Base-by-base conservation (phyloP, 164 flowering plant species). In the Buxus sempervirens region DNA sequence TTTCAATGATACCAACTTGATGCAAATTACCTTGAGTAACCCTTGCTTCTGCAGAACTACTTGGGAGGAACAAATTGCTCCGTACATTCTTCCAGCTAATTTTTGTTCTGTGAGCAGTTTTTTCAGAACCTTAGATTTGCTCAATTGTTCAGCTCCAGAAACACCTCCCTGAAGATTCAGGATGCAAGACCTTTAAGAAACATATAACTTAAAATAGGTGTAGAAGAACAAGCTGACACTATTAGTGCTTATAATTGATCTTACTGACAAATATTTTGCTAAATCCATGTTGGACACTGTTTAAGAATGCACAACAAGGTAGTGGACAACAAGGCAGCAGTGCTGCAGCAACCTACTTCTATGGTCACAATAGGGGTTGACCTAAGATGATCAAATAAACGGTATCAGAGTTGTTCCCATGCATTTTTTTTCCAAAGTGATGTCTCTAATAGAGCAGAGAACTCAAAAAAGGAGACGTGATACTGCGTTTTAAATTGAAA, bases 101-200 rank as follows among this genome's bases (percentile, higher is more conserved):
- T 81, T 72, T 78, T 95, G 98, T 70, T 88, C 96, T 82, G 88
- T 88, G 53, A 95, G 91, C 74, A 95, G 72, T 74, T 82, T 89
- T 82, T 90, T 92, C 54, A 92, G 79, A 77, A 80, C 72, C 82
- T 65, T 85, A 19, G 93, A 89, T 71, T 86, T 88, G 66, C 81
- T 80, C 48, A 95, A 77, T 74, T 81, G 78, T 62, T 85, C 88
- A 58, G 76, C 72, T 48, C 90, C 93, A 54, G 73, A 64, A 63
- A 32, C 61, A 61, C 88, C 97, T 73, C 98, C 97, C 98, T 95
- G 78, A 22, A 64, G 56, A 56, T 32, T 23, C 49, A 5, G 21
- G 55, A 3, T 25, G 56, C 64, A 5, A 38, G 7, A 23, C 58
- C 22, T 23, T 59, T 59, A n/a, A 28, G 51, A 22, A 6, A n/a